Base-by-base conservation (phyloP, 306 rosid species). In the Oxytropis ochrocephala region DNA sequence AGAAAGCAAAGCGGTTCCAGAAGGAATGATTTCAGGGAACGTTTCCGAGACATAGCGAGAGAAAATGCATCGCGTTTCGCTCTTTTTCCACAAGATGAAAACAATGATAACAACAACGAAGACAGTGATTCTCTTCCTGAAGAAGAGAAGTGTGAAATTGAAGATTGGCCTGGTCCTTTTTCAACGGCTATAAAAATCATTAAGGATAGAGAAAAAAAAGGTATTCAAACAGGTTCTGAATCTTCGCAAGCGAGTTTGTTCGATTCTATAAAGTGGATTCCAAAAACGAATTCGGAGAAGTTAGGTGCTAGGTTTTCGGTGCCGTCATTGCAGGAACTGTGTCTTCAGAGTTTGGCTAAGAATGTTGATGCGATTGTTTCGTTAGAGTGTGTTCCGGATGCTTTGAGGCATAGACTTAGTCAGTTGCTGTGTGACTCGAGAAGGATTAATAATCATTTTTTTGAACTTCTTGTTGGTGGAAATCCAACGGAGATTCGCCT, bases 161-260 rank as follows among this genome's bases (percentile, higher is more conserved):
- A 89, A 79, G 96, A 89, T 43, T 95, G 97, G 97, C 95, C 99
- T 1, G 99, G 99, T 57, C 97, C 99, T 42, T 87, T 91, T 75
- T 75, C 91, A 12, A 91, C 97, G 8, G 96, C 96, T 6, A 80
- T 91, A 87, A 89, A 83, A 73, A 95, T 95, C 38, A 82, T 89
- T 42, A 81, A 48, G 63, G 92, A 85, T 53, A 63, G 97, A 49
- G 84, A 57, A 33, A 55, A 7, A 29, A 89, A 72, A 42, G 46
- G 55, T 48, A 29, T 2, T 27, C 74, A 11, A 69, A 48, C 32
- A 6, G 75, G 35, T 13, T 38, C 11, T 12, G 66, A n/a, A 13
- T 21, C n/a, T 21, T 36, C 11, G 0, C 39, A 64, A 8, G 53
- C 30, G 53, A 77, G 24, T 21, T 78, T 89, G 75, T 68, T 91